These are phyloP conservation scores for Nothophaeocryptopus gaeumannii DNA, from an alignment of 2,329 filamentous ascomycete genomes.

Conservation along the genomic window DNA sequence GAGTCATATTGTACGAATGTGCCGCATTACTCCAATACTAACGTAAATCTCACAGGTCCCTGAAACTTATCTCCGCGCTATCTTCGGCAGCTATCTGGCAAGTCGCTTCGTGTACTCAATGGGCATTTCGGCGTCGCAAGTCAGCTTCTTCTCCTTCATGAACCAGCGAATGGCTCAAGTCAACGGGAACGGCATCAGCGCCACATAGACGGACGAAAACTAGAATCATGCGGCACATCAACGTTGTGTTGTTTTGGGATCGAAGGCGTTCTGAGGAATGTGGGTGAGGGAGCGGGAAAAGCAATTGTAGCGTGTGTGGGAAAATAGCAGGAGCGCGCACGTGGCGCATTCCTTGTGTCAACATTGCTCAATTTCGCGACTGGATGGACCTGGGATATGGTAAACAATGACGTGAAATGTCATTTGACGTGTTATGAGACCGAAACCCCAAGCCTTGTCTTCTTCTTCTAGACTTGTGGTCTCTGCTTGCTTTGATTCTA, in stretches of 20 bases:
- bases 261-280: constrained; percentile 9
- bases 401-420: constrained; percentile 12
- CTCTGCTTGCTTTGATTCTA: no score
- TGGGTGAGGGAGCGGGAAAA: constrained; percentile 5
- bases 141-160: constrained; percentile 94
- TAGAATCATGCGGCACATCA: background rate
- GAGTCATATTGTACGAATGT: constrained; percentile 34
- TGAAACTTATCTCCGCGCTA: constrained; percentile 85
- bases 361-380: background rate
- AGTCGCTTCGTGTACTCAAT: constrained; percentile 96
- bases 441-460: background rate
- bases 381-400: background rate
- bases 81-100: constrained; percentile 93
- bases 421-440: background rate
- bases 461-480: background rate
- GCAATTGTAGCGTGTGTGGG: background rate
- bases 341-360: constrained; percentile 5
- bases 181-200: constrained; percentile 2
- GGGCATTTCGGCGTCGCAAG: constrained; percentile 87
- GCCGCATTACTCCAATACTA: background rate
- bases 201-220: constrained; percentile 1
- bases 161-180: constrained; percentile 45
- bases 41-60: constrained; percentile 58
- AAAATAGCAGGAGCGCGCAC: background rate
- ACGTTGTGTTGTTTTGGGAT: background rate